Conservation (phyloP, 2,329 filamentous ascomycete species). For the Coleophoma eucalyptorum region DNA sequence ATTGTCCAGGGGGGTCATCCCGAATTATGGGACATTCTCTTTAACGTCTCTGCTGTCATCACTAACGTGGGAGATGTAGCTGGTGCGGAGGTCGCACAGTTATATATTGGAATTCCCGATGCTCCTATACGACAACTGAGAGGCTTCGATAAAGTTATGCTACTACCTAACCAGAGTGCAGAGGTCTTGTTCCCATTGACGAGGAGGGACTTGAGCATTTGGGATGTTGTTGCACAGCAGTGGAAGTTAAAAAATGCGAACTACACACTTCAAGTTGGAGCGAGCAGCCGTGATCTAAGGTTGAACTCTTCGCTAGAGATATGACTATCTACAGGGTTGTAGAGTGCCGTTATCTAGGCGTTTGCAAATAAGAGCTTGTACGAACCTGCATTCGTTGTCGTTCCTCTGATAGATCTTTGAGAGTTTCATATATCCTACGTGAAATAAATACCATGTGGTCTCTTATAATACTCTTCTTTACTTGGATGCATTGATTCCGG, state of each 20-base stretch:
- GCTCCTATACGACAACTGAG: constrained; percentile 66
- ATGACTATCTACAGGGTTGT: no score
- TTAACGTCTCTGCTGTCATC: constrained; percentile 37
- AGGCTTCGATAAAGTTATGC: constrained; percentile 66
- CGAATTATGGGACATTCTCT: constrained; percentile 48
- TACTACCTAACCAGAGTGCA: constrained; percentile 41
- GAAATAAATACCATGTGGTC: no score
- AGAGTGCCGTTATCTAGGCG: no score
- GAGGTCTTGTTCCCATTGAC: constrained; percentile 47
- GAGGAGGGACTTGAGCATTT: constrained; percentile 58
- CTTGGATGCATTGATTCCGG: no score
- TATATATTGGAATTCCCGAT: constrained; percentile 63
- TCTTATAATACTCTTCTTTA: no score
- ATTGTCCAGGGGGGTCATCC: constrained; percentile 48
- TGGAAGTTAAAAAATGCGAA: constrained; percentile 42
- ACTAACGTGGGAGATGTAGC: constrained; percentile 43
- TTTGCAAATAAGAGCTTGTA: no score
- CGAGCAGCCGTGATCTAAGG: constrained; percentile 6
- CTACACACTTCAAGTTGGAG: constrained; percentile 6
- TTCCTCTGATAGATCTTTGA: no score
- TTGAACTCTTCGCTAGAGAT: no score
- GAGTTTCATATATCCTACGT: no score
- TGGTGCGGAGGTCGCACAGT: constrained; percentile 22
- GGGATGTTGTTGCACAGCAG: constrained; percentile 56
- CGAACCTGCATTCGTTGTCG: no score